These are phyloP conservation scores for Casuarina glauca DNA, from an alignment of 306 rosid species.

Conservation along the genomic window DNA sequence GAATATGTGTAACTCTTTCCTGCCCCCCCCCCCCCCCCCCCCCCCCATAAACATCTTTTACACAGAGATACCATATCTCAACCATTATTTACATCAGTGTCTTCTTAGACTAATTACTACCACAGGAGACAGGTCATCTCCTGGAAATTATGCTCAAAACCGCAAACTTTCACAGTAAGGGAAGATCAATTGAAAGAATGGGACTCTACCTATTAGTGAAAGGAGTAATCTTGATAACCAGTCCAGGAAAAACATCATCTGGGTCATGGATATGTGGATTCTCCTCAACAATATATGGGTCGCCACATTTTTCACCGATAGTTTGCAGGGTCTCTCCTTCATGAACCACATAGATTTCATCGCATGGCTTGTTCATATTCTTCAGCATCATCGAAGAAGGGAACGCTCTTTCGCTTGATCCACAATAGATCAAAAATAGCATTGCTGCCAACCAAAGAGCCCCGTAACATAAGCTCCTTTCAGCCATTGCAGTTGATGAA, in stretches of 20 bases:
- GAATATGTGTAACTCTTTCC: no score
- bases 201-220: constrained; percentile 23
- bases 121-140: no score
- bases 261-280: constrained; percentile 85
- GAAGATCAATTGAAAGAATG: not conserved
- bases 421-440: constrained; percentile 38
- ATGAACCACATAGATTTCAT: constrained; percentile 78
- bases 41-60: no score
- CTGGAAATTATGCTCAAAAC: no score
- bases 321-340: constrained; percentile 83
- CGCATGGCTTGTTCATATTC: constrained; percentile 45
- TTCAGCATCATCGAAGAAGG: constrained; percentile 21
- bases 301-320: constrained; percentile 75
- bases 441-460: constrained; percentile 35
- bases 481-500: constrained; percentile 28
- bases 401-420: constrained; percentile 34
- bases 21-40: no score
- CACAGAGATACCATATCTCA: no score
- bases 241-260: constrained; percentile 81
- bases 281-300: constrained; percentile 71
- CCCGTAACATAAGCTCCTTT: constrained; percentile 29
- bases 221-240: constrained; percentile 76
- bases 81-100: no score
- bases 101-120: no score
- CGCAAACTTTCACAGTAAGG: no score